These are phyloP conservation scores for Phallus indusiatus DNA, from an alignment of 768 basidiomycete species.

Conservation along the genomic window DNA sequence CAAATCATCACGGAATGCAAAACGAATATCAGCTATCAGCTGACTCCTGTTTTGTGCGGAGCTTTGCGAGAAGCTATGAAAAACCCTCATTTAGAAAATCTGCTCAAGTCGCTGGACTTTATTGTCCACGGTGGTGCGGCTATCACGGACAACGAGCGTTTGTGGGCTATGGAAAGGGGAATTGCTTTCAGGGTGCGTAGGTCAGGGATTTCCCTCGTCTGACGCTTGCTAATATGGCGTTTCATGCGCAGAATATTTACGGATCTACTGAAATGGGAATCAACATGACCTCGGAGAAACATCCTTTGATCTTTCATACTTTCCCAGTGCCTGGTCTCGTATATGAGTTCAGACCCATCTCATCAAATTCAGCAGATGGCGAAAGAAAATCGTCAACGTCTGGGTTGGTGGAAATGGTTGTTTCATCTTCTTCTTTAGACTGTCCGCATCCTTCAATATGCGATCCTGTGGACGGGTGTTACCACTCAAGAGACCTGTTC, in stretches of 20 bases:
- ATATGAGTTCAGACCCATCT: not conserved
- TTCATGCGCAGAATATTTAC: not conserved
- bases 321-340: not conserved
- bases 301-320: not conserved
- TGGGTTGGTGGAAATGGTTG: not conserved
- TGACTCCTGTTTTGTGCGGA: not conserved
- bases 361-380: not conserved
- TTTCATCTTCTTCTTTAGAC: not conserved
- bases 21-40: not conserved
- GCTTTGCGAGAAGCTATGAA: not conserved
- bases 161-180: not conserved
- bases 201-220: not conserved
- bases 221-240: not conserved
- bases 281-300: not conserved
- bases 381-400: not conserved
- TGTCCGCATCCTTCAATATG: not conserved
- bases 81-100: not conserved
- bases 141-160: not conserved
- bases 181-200: not conserved
- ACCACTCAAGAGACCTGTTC: constrained; percentile 80
- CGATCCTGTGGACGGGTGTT: constrained; percentile 48
- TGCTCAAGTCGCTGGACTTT: not conserved
- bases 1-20: not conserved
- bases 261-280: not conserved
- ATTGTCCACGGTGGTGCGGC: not conserved